A percentile compares a stretch with the other conserved stretches of the same genome.
Evolutionary conservation across 2,329 filamentous ascomycete genomes (phyloP).

Genomic region (Bertia moriformis): DNA sequence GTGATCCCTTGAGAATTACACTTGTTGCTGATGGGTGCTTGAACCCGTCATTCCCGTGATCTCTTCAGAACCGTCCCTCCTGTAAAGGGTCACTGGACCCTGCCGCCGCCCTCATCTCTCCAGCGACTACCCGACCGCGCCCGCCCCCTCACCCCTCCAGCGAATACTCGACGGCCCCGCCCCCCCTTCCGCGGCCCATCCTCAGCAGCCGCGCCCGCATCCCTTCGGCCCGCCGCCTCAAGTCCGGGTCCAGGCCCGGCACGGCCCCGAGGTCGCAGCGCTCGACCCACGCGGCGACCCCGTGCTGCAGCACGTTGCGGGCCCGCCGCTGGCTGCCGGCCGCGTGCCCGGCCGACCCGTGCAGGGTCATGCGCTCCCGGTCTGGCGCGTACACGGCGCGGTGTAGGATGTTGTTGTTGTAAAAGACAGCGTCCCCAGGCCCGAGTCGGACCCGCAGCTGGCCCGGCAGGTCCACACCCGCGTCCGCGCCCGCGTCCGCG

Average conservation of each 20-base stretch:
- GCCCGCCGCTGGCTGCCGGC: conserved; percentile 39
- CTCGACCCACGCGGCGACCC: conserved; percentile 51
- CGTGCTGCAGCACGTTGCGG: conserved; percentile 64
- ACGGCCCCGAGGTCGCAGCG: conserved; percentile 37
- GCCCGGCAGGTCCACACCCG: conserved; percentile 39
- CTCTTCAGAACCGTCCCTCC: too few species aligned
- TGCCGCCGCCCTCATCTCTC: too few species aligned
- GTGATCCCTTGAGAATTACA: too few species aligned
- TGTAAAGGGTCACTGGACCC: too few species aligned
- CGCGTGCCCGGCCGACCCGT: conserved; percentile 55
- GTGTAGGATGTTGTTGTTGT: conserved; percentile 79
- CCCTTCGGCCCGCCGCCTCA: too few species aligned
- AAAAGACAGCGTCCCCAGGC: conserved; percentile 71
- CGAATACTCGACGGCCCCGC: too few species aligned
- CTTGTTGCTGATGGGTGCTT: too few species aligned
- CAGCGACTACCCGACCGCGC: too few species aligned
- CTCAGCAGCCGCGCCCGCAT: too few species aligned
- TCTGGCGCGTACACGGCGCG: conserved; percentile 46
- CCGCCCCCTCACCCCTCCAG: too few species aligned
- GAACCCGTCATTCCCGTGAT: too few species aligned
- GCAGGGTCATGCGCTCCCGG: conserved; percentile 54
- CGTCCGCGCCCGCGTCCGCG: conserved; percentile 52
- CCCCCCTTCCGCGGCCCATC: too few species aligned
- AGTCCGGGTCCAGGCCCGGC: conserved; percentile 20
- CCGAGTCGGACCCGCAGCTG: conserved; percentile 52